These are phyloP conservation scores for Thuja plicata DNA, from an alignment of 83 land plant species.

Conservation along the genomic window DNA sequence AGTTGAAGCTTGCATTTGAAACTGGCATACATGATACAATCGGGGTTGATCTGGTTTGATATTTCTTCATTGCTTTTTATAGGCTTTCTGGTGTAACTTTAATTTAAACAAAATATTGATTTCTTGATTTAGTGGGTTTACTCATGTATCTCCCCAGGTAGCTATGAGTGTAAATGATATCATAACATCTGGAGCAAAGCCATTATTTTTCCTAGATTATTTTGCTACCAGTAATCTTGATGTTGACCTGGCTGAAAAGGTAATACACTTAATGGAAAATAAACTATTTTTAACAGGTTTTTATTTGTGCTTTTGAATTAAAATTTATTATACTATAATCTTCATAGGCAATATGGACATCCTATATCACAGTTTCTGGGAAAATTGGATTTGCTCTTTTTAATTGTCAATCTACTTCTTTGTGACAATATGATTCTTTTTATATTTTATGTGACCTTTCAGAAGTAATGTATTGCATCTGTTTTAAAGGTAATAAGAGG, in stretches of 20 bases:
- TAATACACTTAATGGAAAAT: slow-evolving; percentile 15
- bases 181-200: slow-evolving; percentile 96
- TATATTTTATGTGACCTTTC: background rate
- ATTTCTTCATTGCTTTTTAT: background rate
- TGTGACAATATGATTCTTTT: background rate
- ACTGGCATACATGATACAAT: slow-evolving; percentile 90
- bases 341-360: background rate
- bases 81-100: background rate
- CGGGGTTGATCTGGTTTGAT: slow-evolving; percentile 87
- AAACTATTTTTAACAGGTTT: background rate
- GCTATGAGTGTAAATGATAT: slow-evolving; percentile 99
- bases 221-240: slow-evolving; percentile 96
- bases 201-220: slow-evolving; percentile 94
- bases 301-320: background rate
- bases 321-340: background rate
- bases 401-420: background rate
- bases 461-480: background rate
- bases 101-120: background rate
- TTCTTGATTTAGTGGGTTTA: background rate
- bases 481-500: slow-evolving; percentile 85
- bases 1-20: slow-evolving; percentile 98
- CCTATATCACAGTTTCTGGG: background rate
- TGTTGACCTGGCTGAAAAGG: slow-evolving; percentile 97
- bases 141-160: slow-evolving; percentile 44
- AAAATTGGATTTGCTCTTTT: background rate